Base-by-base conservation (phyloP, 1,284 basidiomycete genomes). In the Ceratobasidium sp. region DNA sequence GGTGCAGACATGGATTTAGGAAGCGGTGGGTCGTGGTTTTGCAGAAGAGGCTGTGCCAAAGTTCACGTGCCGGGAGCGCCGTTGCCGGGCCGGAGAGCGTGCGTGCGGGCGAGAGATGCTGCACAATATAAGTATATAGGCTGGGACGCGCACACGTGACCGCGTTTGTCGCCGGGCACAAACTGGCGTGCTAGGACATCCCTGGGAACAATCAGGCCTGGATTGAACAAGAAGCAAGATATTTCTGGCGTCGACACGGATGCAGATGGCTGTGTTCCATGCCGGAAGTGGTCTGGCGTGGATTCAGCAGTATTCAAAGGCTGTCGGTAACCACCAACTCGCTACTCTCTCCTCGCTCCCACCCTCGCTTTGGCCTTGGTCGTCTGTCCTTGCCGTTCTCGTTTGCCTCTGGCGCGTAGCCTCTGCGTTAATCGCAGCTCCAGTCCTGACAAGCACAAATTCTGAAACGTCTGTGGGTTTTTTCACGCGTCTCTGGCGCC, bases 241-340 rank as follows among this genome's bases (percentile, higher is more conserved):
- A 66, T 37, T 16, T n/a, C 31, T 49, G 48, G 48, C 34, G 46
- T 66, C 43, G 48, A 14, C 9, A 2, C 64, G 64, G 64, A 66
- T 53, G 64, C 49, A 37, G 64, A 66, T 66, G 64, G 64, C 64
- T 49, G 64, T 66, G 64, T 41, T n/a, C 6, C 29, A 34, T 14
- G 46, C 64, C 64, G 49, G 29, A 68, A 53, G 43, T 27, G 62
- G 39, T 4, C 2, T 65, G n/a, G 62, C 48, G 49, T 54, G 66
- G 64, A 66, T 66, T 69, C 4, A 7, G 24, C 11, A 9, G 16
- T 16, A 43, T 69, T 69, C 66, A 69, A 69, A 69, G 51, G 37
- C 53, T 24, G 49, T 19, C 49, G 9, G 41, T 19, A 43, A 43
- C 13, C 41, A 43, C 41, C 41, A 14, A 27, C 34, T 54, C 48